Percentiles rank a stretch among this genome's conserved stretches.
Conservation (phyloP, 2,329 filamentous ascomycete genomes). For the Tolypocladium nubicola region DNA sequence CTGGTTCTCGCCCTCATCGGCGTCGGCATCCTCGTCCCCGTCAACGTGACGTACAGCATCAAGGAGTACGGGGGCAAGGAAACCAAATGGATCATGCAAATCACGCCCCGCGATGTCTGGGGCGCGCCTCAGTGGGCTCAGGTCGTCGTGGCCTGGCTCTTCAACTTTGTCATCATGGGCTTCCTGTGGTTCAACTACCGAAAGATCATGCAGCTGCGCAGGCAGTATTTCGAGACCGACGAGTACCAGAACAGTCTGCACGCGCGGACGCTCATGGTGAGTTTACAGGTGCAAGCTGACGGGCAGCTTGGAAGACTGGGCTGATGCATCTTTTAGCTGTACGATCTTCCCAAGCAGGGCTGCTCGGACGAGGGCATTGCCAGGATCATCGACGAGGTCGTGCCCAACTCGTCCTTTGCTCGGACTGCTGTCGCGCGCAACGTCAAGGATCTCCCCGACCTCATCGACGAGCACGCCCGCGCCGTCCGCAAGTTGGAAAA, state of each 20-base stretch:
- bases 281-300: conserved; percentile 6
- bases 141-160: conserved; percentile 49
- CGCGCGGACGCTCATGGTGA: conserved; percentile 57
- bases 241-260: conserved; percentile 87
- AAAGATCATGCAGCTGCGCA: conserved; percentile 58
- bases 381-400: conserved; percentile 69
- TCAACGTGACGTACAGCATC: conserved; percentile 50
- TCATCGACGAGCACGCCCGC: conserved; percentile 76
- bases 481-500: conserved; percentile 74
- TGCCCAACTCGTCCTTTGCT: conserved; percentile 68
- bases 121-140: conserved; percentile 46
- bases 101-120: conserved; percentile 49
- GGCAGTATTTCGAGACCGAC: conserved; percentile 70
- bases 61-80: conserved; percentile 10
- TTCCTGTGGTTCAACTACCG: conserved; percentile 91
- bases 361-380: conserved; percentile 81
- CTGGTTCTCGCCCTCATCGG: conserved; percentile 60
- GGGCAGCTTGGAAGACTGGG: not conserved
- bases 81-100: conserved; percentile 40
- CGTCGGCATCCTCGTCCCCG: conserved; percentile 67
- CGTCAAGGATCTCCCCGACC: conserved; percentile 75
- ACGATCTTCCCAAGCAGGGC: conserved; percentile 69
- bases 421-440: conserved; percentile 80
- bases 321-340: conserved; percentile 46
- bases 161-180: conserved; percentile 63